These are phyloP conservation scores for Cyberlindnera suaveolens DNA, from an alignment of 805 yeast species.

Conservation along the genomic window DNA sequence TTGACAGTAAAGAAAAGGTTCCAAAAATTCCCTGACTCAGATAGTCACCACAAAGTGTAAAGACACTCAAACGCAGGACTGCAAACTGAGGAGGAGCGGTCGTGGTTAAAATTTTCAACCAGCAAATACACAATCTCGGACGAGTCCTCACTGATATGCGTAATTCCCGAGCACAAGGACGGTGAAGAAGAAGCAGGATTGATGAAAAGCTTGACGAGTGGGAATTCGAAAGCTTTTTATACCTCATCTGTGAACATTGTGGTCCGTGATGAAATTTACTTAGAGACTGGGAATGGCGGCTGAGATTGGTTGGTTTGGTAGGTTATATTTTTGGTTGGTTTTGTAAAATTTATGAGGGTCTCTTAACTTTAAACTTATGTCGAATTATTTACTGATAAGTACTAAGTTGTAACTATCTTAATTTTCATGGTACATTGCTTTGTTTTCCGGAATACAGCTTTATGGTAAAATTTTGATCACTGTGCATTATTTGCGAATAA, in stretches of 20 bases:
- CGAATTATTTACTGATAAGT: too few relatives aligned
- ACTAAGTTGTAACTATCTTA: too few relatives aligned
- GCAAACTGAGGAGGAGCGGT: conserved; percentile 52
- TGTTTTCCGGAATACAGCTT: too few relatives aligned
- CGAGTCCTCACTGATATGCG: conserved; percentile 99
- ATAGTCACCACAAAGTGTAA: conserved; percentile 47
- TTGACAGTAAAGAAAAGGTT: conserved; percentile 4
- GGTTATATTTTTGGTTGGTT: too few relatives aligned
- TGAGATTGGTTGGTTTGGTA: too few relatives aligned
- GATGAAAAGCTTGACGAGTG: neutral
- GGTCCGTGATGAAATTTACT: neutral
- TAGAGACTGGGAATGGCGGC: too few relatives aligned
- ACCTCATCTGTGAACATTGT: neutral
- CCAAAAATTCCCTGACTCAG: conserved; percentile 22
- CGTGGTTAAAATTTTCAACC: conserved; percentile 99
- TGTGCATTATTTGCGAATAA: too few relatives aligned
- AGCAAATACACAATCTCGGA: conserved; percentile 99
- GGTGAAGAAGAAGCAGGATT: conserved; percentile 26
- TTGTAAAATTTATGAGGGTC: too few relatives aligned
- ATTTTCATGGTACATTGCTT: too few relatives aligned
- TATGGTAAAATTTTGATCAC: too few relatives aligned
- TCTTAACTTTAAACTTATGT: too few relatives aligned
- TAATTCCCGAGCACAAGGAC: conserved; percentile 99
- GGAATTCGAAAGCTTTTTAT: neutral
- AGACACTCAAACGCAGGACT: conserved; percentile 19